A percentile compares a stretch with the other conserved stretches of the same genome.
Evolutionary conservation across 1,284 basidiomycete species (phyloP).

Genomic region (Blastosporella zonata): DNA sequence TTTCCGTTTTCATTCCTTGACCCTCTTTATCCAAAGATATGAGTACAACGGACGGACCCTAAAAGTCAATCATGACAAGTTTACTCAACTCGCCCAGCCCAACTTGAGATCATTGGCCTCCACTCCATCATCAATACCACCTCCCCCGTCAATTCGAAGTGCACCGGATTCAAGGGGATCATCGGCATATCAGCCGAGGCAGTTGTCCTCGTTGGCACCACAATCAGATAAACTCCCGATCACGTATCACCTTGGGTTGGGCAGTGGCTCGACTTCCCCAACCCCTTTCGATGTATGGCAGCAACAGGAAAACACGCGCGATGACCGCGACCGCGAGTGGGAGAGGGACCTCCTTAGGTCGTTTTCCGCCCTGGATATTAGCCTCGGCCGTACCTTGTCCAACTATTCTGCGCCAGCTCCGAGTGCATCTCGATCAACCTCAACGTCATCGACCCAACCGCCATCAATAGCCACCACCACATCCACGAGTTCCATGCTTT

Average conservation of each 20-base stretch:
- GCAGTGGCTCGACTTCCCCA: constrained; percentile 9
- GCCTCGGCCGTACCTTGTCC: constrained; percentile 9
- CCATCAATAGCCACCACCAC: constrained; percentile 16
- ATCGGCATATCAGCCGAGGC: constrained; percentile 4
- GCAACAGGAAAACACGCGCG: background rate
- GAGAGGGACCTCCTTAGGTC: constrained; percentile 14
- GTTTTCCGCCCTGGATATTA: constrained; percentile 12
- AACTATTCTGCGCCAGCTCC: background rate
- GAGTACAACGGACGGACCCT: constrained; percentile 83
- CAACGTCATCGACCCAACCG: constrained; percentile 18
- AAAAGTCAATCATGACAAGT: constrained; percentile 88
- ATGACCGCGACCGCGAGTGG: constrained; percentile 14
- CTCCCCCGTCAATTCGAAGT: constrained; percentile 15
- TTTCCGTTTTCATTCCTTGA: background rate
- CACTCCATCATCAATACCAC: constrained; percentile 12
- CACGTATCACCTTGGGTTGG: constrained; percentile 9
- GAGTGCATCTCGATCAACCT: background rate
- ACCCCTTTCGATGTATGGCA: constrained; percentile 12
- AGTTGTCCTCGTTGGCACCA: constrained; percentile 6
- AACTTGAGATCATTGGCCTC: constrained; percentile 13
- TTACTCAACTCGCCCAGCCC: constrained; percentile 42
- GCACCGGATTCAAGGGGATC: constrained; percentile 10
- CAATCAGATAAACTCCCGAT: constrained; percentile 10
- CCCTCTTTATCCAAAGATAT: constrained; percentile 45
- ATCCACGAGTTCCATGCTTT: constrained; percentile 13